Evolutionary conservation across 2,329 filamentous ascomycete genomes (phyloP), one percentile per base, ranked within the genome.

Genomic region (Arthrobotrys sphaeroides): DNA sequence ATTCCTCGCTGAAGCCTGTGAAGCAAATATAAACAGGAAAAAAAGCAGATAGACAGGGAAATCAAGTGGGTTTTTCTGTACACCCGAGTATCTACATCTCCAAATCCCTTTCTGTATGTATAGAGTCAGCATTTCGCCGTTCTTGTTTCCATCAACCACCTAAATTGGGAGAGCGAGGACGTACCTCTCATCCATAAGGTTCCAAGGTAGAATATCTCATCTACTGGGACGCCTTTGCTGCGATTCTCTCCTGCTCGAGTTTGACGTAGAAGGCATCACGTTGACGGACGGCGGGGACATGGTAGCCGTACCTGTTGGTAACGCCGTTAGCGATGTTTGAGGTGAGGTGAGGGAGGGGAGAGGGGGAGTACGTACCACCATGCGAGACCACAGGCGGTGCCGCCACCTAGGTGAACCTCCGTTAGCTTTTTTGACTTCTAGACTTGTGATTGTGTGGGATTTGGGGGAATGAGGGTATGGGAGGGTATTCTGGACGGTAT

Each of bases 191-290:
- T n/a, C n/a, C n/a, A n/a, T n/a, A n/a, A 47, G 13, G 24, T 49
- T n/a, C 16, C 38, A 20, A 64, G 16, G 28, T 5, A 12, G 16
- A 62, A 55, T 26, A 33, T 28, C 12, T 12, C 20, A 26, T 60
- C 16, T 49, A 68, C 64, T 68, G 68, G n/a, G 18, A 13, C 22
- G 53, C 45, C 28, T n/a, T 69, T 13, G 75, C 69, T 31, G 81
- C 80, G 45, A 81, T 81, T 80, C 82, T 81, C 66, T 82, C 78
- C 42, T 82, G 80, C 79, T 84, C 83, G 51, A 84, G 78, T 78
- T 82, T 84, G 57, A 83, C 79, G 80, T 84, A 84, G 80, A 79
- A 84, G 68, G 77, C 66, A 80, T 84, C 83, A 68, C 83, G 82
- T 64, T 79, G 79, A 76, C 81, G 82, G 74, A 84, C 81, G 4